Conservation (phyloP, 176 grass and related monocot genomes). For the Ampelocalamus luodianensis region DNA sequence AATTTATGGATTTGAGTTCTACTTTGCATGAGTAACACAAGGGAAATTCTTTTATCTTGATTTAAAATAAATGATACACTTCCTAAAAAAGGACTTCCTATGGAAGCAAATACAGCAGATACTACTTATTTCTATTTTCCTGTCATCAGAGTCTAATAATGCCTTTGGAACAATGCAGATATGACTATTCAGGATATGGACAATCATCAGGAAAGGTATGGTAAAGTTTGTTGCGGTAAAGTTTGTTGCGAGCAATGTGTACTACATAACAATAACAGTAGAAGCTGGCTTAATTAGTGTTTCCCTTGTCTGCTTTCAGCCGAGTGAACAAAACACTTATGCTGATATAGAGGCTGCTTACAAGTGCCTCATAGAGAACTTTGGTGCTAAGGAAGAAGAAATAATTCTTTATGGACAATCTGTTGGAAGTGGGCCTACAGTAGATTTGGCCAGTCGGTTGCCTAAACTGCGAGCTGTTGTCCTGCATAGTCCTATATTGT, state of each 20-base stretch:
- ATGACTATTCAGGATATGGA: slow-evolving; percentile 97
- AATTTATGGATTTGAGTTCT: not conserved
- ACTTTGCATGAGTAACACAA: not conserved
- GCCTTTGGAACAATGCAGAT: slow-evolving; percentile 56
- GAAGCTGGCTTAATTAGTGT: slow-evolving; percentile 11
- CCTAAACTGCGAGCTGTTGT: slow-evolving; percentile 73
- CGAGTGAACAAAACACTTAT: slow-evolving; percentile 86
- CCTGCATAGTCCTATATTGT: slow-evolving; percentile 91
- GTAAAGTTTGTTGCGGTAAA: slow-evolving; percentile 26
- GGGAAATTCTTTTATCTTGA: slow-evolving; percentile 9
- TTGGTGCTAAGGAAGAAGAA: slow-evolving; percentile 84
- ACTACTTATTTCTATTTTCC: slow-evolving; percentile 18
- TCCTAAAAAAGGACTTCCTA: not conserved
- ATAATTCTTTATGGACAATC: slow-evolving; percentile 94
- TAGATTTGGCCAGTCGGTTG: slow-evolving; percentile 80
- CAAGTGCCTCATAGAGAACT: slow-evolving; percentile 79
- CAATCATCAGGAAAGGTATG: slow-evolving; percentile 92
- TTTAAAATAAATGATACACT: slow-evolving; percentile 6
- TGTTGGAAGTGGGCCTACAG: slow-evolving; percentile 89
- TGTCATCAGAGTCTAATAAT: slow-evolving; percentile 45
- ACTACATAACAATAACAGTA: not conserved
- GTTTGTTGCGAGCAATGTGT: slow-evolving; percentile 9
- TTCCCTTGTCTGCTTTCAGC: slow-evolving; percentile 53
- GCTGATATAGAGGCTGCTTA: slow-evolving; percentile 91
- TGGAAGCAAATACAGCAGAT: slow-evolving; percentile 15